These are phyloP conservation scores for Aspergillus olivimuriae DNA, from an alignment of 495 filamentous ascomycete species.

Conservation along the genomic window DNA sequence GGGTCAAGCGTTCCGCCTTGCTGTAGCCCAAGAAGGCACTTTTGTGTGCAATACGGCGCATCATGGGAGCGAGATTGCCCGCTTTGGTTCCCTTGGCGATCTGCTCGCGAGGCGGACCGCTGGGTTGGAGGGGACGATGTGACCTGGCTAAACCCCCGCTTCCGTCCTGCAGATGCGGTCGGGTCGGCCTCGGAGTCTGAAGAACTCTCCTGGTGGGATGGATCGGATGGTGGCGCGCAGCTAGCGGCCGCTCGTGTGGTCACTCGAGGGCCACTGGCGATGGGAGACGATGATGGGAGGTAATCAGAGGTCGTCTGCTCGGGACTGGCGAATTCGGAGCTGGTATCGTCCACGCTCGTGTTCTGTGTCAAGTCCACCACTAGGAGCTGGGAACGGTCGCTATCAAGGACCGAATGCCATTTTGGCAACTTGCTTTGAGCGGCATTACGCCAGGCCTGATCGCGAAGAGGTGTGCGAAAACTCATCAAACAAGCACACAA, in stretches of 20 bases:
- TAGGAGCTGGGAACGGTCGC: constrained; percentile 10
- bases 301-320: constrained; percentile 9
- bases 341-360: constrained; percentile 11
- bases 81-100: neutral
- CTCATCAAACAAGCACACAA: constrained; percentile 18
- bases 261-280: constrained; percentile 13
- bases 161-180: constrained; percentile 12
- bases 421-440: constrained; percentile 8
- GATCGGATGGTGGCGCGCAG: constrained; percentile 11
- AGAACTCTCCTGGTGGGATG: constrained; percentile 6
- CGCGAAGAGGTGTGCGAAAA: constrained; percentile 10
- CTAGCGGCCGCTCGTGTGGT: constrained; percentile 14
- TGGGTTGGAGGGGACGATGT: constrained; percentile 7
- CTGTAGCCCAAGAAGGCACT: constrained; percentile 34
- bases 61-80: constrained; percentile 1
- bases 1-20: constrained; percentile 22
- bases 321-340: constrained; percentile 11
- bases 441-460: constrained; percentile 23
- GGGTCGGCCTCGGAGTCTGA: constrained; percentile 13
- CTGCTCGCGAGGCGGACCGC: neutral
- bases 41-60: constrained; percentile 30
- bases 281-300: constrained; percentile 7
- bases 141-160: constrained; percentile 19
- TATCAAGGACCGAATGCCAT: constrained; percentile 15
- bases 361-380: constrained; percentile 8